Evolutionary conservation across 768 basidiomycete genomes (phyloP).

Genomic region (Xerocomus potaroensis): DNA sequence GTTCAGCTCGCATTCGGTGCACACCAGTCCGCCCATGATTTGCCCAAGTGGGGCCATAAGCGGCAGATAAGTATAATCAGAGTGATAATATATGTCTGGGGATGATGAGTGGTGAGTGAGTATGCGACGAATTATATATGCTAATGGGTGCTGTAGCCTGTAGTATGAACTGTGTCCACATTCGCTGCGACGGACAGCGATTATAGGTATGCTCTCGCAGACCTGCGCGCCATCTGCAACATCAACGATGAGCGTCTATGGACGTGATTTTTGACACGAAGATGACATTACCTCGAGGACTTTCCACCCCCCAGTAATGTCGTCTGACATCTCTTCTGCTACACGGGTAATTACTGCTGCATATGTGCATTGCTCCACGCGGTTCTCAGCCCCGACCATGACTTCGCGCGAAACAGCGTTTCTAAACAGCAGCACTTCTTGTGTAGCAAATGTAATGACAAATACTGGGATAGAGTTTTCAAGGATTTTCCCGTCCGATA

Average conservation of each 20-base stretch:
- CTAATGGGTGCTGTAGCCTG: conserved; percentile 6
- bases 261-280: not conserved
- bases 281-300: conserved; percentile 77
- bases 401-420: conserved; percentile 88
- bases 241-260: not conserved
- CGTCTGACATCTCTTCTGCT: conserved; percentile 84
- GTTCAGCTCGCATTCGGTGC: too few species aligned
- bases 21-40: too few species aligned
- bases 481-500: conserved; percentile 81
- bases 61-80: conserved; percentile 17
- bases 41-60: too few species aligned
- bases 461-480: conserved; percentile 90
- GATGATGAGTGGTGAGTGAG: conserved; percentile 30
- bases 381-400: conserved; percentile 80
- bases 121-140: conserved; percentile 17
- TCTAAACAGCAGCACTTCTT: conserved; percentile 90
- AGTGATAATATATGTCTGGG: conserved; percentile 28
- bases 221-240: conserved; percentile 47
- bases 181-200: conserved; percentile 1
- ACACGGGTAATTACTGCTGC: conserved; percentile 87
- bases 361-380: conserved; percentile 92
- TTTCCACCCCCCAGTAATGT: conserved; percentile 97
- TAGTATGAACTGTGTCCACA: not conserved
- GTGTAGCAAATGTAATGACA: conserved; percentile 87
- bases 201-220: conserved; percentile 47